Conservation (phyloP, 2,329 filamentous ascomycete genomes). For the Penicillium sp. region DNA sequence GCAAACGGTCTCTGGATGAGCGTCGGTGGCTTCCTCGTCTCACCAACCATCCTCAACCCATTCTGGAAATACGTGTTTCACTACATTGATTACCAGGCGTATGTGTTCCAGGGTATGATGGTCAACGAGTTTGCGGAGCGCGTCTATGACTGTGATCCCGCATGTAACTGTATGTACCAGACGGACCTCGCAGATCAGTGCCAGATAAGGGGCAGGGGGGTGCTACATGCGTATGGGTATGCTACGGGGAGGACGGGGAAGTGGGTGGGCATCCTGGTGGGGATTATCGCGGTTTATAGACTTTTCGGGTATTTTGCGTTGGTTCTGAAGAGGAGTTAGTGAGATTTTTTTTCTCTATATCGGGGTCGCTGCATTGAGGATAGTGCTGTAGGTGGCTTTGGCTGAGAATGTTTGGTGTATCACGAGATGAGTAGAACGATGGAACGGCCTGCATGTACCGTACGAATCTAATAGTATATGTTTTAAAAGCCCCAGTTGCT, state of each 20-base stretch:
- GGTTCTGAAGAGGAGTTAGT: conserved; percentile 21
- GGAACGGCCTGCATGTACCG: not conserved
- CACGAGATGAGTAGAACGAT: not conserved
- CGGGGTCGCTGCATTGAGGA: not conserved
- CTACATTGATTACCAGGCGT: conserved; percentile 85
- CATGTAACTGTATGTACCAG: conserved; percentile 73
- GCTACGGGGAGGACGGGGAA: conserved; percentile 64
- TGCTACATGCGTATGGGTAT: conserved; percentile 74
- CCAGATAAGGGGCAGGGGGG: conserved; percentile 71
- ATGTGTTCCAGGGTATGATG: conserved; percentile 93
- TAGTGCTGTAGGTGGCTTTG: not conserved
- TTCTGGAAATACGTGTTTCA: conserved; percentile 90
- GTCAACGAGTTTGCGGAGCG: conserved; percentile 78
- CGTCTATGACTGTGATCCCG: conserved; percentile 64
- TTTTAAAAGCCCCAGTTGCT: not conserved
- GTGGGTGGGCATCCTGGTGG: conserved; percentile 78
- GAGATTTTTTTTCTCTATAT: not conserved
- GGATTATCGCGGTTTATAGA: conserved; percentile 75
- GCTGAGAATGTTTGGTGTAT: not conserved
- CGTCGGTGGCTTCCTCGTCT: conserved; percentile 81
- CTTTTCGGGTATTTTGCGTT: conserved; percentile 70
- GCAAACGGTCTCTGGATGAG: conserved; percentile 91
- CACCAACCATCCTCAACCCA: conserved; percentile 71
- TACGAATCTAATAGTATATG: not conserved
- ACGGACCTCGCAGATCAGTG: conserved; percentile 68